These are phyloP conservation scores for Pichia sp. DNA, from an alignment of 1,139 yeast genomes.

Conservation along the genomic window DNA sequence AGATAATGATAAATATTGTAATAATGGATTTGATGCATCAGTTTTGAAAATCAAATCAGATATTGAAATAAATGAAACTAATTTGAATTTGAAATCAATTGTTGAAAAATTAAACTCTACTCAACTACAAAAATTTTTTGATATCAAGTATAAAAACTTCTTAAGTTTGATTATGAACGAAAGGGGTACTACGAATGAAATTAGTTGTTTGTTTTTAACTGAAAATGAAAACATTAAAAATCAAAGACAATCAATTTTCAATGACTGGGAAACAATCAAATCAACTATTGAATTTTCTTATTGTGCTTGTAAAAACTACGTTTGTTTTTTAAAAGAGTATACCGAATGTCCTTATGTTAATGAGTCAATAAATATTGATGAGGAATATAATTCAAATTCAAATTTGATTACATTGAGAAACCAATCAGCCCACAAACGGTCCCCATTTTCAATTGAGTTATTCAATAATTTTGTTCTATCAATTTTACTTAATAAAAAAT, in stretches of 20 bases:
- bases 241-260: not conserved
- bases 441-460: slow-evolving; percentile 5
- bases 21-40: not conserved
- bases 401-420: not conserved
- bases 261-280: slow-evolving; percentile 3
- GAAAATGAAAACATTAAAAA: not conserved
- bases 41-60: not conserved
- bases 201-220: not conserved
- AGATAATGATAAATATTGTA: not conserved
- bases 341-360: not conserved
- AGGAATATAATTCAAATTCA: no score
- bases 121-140: slow-evolving; percentile 6
- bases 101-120: slow-evolving; percentile 6
- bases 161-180: not conserved
- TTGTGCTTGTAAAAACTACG: slow-evolving; percentile 3
- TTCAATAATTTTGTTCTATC: slow-evolving; percentile 9
- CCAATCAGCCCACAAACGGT: not conserved
- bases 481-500: slow-evolving; percentile 8
- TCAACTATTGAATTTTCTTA: not conserved
- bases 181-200: not conserved
- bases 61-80: not conserved
- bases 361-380: not conserved
- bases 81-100: slow-evolving; percentile 1
- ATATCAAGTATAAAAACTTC: not conserved
- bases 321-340: not conserved